Base-by-base conservation (phyloP, 129 eudicot species). In the Chrysanthemum seticuspe region DNA sequence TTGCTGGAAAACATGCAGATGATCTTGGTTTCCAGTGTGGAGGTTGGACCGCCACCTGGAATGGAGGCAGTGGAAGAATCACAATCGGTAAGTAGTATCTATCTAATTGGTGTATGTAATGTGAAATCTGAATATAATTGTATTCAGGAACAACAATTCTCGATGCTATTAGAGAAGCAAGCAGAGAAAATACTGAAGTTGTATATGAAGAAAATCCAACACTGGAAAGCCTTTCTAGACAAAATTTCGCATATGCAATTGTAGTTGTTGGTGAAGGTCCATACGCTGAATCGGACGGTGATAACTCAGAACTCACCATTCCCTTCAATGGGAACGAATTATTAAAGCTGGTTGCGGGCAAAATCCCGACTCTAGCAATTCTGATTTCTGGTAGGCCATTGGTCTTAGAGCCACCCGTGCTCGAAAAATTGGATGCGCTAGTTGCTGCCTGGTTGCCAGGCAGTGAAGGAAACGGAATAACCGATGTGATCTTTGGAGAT, bases 181-280 rank as follows among this genome's bases (percentile, higher is more conserved):
- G 16, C 19, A 84, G 70, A 52, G 80, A 82, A 62, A 61, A 79
- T 21, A 79, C 82, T 21, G 80, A 82, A 68, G 78, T 87, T 21
- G 55, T 80, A 15, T 82, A 73, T 63, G 85, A 87, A 68, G 65
- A 62, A 62, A 66, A 77, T 13, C 89, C 89, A 50, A 59, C 93
- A 10, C 50, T 80, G 29, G 85, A 82, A 47, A 87, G 89, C 65
- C 49, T 87, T 5, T 68, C 83, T 9, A 63, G 70, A 65, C 84
- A 80, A 80, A 86, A 85, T 62, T 76, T 84, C 72, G 58, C 71
- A 52, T 80, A 44, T 65, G 87, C 89, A 36, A 80, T 87, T 53
- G 89, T 87, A 52, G 96, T 82, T 29, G 80, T 89, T 5, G 92
- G 96, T 21, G 96, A 89, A 74, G 68, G 62, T 51, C 96, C 96